Percentiles rank a stretch among this genome's conserved stretches.
Conservation (phyloP, 2,329 filamentous ascomycete genomes). For the Ophiosphaerella herpotricha region DNA sequence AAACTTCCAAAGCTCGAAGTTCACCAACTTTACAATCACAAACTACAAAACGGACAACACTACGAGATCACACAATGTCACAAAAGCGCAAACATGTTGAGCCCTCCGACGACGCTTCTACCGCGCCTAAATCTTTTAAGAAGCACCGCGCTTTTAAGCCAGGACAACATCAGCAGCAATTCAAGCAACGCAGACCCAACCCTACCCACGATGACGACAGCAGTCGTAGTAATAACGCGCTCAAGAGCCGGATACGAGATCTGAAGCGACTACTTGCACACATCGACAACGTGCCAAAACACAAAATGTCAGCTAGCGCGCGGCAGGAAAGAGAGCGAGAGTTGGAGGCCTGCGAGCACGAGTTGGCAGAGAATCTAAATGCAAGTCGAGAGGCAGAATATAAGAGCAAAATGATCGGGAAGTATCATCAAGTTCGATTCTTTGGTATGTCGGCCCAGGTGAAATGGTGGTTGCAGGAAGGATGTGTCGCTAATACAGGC, state of each 20-base stretch:
- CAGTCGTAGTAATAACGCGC: slow-evolving; percentile 55
- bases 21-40: slow-evolving; percentile 7
- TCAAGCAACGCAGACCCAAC: slow-evolving; percentile 23
- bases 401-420: slow-evolving; percentile 71
- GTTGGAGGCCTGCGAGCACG: slow-evolving; percentile 67
- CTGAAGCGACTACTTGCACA: slow-evolving; percentile 69
- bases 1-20: slow-evolving; percentile 30
- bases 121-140: slow-evolving; percentile 21
- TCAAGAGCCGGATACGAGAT: slow-evolving; percentile 73
- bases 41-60: background rate
- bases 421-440: slow-evolving; percentile 84
- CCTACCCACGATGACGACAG: slow-evolving; percentile 28
- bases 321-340: slow-evolving; percentile 73
- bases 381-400: slow-evolving; percentile 62
- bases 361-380: slow-evolving; percentile 55
- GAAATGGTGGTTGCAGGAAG: background rate
- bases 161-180: slow-evolving; percentile 14
- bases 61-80: slow-evolving; percentile 31
- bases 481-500: slow-evolving; percentile 10
- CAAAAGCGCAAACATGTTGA: slow-evolving; percentile 43
- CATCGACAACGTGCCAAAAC: slow-evolving; percentile 53
- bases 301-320: slow-evolving; percentile 67
- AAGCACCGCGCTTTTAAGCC: slow-evolving; percentile 31
- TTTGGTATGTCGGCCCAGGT: slow-evolving; percentile 63
- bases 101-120: slow-evolving; percentile 13